Evolutionary conservation across 2,329 filamentous ascomycete genomes (phyloP).

Genomic region (Trichocomaceae sp.): DNA sequence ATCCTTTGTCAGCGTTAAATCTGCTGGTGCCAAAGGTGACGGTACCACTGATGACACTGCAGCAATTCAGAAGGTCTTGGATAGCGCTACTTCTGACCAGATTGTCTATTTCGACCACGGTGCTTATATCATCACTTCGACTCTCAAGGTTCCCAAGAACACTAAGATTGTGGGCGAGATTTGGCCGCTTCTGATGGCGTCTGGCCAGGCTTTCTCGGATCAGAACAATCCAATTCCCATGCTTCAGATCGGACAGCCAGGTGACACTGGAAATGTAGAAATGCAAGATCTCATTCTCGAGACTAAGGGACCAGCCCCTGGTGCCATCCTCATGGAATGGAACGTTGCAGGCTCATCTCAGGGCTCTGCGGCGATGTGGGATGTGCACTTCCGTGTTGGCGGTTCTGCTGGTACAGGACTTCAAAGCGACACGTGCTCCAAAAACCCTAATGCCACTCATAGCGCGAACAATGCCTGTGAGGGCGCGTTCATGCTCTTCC

Average conservation of each 20-base stretch:
- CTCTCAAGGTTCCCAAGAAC: constrained; percentile 59
- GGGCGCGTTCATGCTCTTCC: constrained; percentile 62
- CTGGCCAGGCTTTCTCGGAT: constrained; percentile 67
- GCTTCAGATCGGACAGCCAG: constrained; percentile 72
- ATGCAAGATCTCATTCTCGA: constrained; percentile 83
- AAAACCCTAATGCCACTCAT: constrained; percentile 60
- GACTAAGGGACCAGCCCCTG: constrained; percentile 74
- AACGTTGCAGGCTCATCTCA: constrained; percentile 62
- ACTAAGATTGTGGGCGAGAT: constrained; percentile 86
- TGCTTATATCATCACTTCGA: constrained; percentile 55
- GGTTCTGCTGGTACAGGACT: constrained; percentile 78
- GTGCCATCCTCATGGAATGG: constrained; percentile 87
- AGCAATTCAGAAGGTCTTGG: constrained; percentile 71
- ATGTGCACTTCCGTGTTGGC: constrained; percentile 90
- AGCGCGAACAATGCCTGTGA: constrained; percentile 60
- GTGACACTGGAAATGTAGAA: constrained; percentile 73
- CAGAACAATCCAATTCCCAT: constrained; percentile 71
- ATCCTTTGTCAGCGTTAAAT: constrained; percentile 76
- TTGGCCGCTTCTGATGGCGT: constrained; percentile 83
- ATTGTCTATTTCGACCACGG: constrained; percentile 61
- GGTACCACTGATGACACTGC: constrained; percentile 80
- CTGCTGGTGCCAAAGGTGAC: constrained; percentile 77
- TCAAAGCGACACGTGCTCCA: constrained; percentile 70
- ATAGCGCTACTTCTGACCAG: constrained; percentile 55
- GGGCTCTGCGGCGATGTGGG: constrained; percentile 78